A percentile compares a stretch with the other conserved stretches of the same genome.
These are phyloP conservation scores for Medicago lupulina DNA, from an alignment of 306 rosid species.

Conservation along the genomic window DNA sequence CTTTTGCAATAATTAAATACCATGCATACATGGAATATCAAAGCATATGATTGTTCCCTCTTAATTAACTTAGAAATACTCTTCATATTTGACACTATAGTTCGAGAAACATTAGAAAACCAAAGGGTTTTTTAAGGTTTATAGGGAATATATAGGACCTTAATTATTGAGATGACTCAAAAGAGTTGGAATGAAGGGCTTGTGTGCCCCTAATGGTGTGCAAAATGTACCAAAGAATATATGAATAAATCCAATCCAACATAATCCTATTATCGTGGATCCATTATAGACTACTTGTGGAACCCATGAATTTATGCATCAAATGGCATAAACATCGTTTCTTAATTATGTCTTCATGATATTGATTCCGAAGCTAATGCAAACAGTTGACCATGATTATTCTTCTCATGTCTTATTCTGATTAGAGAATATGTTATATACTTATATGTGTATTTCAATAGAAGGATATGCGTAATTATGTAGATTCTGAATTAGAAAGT, in stretches of 20 bases:
- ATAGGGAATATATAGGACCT: slow-evolving; percentile 27
- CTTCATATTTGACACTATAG: slow-evolving; percentile 6
- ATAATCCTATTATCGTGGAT: slow-evolving; percentile 15
- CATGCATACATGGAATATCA: neutral
- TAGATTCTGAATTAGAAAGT: neutral
- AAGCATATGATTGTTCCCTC: slow-evolving; percentile 16
- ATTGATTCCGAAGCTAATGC: slow-evolving; percentile 5
- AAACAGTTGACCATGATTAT: slow-evolving; percentile 34
- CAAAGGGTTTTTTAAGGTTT: slow-evolving; percentile 31
- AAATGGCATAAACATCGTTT: slow-evolving; percentile 36
- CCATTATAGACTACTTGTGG: neutral
- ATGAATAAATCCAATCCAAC: slow-evolving; percentile 10
- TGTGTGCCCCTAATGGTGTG: slow-evolving; percentile 44
- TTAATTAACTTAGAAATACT: slow-evolving; percentile 2
- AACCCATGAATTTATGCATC: slow-evolving; percentile 17
- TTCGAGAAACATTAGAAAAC: neutral
- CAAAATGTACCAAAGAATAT: slow-evolving; percentile 38
- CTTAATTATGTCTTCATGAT: neutral
- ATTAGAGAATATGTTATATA: neutral
- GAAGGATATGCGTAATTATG: slow-evolving; percentile 20
- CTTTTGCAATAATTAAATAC: slow-evolving; percentile 15
- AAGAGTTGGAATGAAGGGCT: slow-evolving; percentile 8
- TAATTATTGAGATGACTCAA: slow-evolving; percentile 6
- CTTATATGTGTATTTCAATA: neutral
- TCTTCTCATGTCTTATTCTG: neutral